Base-by-base conservation (phyloP, 805 yeast genomes). In the Kregervanrija delftensis region DNA sequence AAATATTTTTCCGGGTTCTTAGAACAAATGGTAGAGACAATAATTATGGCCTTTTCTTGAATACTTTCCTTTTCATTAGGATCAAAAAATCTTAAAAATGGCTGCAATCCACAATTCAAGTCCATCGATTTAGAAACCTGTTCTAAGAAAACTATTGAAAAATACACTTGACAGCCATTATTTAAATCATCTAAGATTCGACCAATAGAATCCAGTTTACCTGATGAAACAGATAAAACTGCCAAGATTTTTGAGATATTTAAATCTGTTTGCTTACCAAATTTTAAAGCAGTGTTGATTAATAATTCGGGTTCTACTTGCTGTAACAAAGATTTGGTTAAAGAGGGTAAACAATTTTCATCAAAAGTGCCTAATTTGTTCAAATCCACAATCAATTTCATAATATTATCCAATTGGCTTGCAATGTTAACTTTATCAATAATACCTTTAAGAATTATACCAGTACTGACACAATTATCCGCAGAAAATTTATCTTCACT, bases 21-120 rank as follows among this genome's bases (percentile, higher is more conserved):
- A 3, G 72, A 61, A 9, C 74, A 65, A 17, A 77, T 57, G 11
- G 72, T 68, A 1, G 86, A 83, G 30, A 79, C 56, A 0, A 82
- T 68, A 40, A 72, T 69, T 1, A 83, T 74, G 1, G 83, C 71
- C 16, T 76, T 74, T 8, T 66, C 49, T 43, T 68, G 68, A 5
- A 73, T 55, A 11, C 15, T 13, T 33, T 71, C 73, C 10, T 66
- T 58, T 3, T 57, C 53, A 2, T 47, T 22, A 4, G 50, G 52
- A 9, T 55, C 56, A 16, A 47, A 71, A 56, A 46, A 64, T 54
- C 14, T 44, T 47, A 51, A 61, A 58, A 51, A 79, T 13, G 70
- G 63, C 1, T 60, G 66, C 28, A 73, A 52, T 3, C 66, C 58
- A 15, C 67, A 51, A 4, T 60, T 54, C 33, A 72, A 51, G 32